Percentiles rank a stretch among this genome's conserved stretches.
Conservation (phyloP, 495 filamentous ascomycete species). For the Penicillium ochrochloron region DNA sequence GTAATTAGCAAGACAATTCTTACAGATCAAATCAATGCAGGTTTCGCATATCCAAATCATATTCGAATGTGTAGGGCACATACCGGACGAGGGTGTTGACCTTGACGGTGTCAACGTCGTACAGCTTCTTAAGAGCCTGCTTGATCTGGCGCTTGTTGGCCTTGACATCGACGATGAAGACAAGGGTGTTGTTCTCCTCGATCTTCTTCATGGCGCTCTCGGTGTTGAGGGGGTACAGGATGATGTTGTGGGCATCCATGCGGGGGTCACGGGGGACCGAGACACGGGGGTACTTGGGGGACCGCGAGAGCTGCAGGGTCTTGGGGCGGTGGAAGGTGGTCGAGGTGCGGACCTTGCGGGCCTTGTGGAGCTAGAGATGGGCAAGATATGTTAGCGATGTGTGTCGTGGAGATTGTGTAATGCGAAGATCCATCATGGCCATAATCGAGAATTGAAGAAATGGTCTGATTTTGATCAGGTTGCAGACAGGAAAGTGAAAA, state of each 20-base stretch:
- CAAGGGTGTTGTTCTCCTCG: conserved; percentile 99
- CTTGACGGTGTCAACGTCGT: conserved; percentile 97
- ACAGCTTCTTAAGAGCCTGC: conserved; percentile 96
- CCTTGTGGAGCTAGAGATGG: conserved; percentile 63
- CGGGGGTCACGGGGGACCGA: conserved; percentile 86
- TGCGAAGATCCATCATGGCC: not conserved
- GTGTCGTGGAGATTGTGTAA: not conserved
- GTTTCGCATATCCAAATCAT: not conserved
- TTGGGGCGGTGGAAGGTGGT: conserved; percentile 98
- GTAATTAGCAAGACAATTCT: conserved; percentile 20
- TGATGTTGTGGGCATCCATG: conserved; percentile 90
- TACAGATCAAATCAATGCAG: not conserved
- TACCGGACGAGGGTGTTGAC: conserved; percentile 98
- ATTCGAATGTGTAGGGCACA: conserved; percentile 20
- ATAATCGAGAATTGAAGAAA: not conserved
- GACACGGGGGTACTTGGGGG: conserved; percentile 96
- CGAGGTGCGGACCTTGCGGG: conserved; percentile 85
- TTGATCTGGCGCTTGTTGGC: conserved; percentile 99
- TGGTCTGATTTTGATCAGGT: not conserved
- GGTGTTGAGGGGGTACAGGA: conserved; percentile 88
- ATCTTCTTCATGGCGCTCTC: conserved; percentile 99
- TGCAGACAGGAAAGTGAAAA: not conserved
- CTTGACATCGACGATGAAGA: conserved; percentile 98
- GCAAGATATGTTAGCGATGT: conserved; percentile 12
- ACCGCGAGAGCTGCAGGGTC: conserved; percentile 87